Conservation (phyloP, 2,329 filamentous ascomycete genomes). For the Pseudocercospora fuligena region DNA sequence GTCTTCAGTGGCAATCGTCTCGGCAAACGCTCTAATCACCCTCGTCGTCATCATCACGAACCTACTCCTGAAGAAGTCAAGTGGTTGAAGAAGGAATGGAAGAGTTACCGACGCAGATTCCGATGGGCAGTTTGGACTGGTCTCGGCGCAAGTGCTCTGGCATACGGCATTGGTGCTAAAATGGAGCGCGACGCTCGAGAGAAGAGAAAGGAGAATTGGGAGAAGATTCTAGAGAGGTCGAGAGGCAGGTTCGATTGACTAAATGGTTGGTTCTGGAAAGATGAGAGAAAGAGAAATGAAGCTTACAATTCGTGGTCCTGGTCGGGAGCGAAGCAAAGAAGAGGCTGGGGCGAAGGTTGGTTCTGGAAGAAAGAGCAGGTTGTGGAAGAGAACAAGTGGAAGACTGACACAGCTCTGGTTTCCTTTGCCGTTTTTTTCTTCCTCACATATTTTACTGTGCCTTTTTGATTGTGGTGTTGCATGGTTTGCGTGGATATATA, state of each 20-base stretch:
- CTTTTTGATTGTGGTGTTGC: background rate
- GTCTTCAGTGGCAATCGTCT: slow-evolving; percentile 52
- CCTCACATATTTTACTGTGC: background rate
- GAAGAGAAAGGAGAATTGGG: slow-evolving; percentile 31
- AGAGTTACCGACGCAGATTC: slow-evolving; percentile 42
- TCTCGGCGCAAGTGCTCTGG: slow-evolving; percentile 59
- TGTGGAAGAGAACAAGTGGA: background rate
- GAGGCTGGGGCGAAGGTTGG: background rate
- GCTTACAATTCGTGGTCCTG: background rate
- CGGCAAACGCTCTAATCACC: slow-evolving; percentile 38
- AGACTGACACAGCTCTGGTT: background rate
- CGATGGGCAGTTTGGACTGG: slow-evolving; percentile 58
- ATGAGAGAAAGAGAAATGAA: background rate
- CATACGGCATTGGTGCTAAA: slow-evolving; percentile 64
- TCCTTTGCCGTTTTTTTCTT: background rate
- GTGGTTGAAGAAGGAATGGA: slow-evolving; percentile 20
- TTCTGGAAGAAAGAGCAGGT: background rate
- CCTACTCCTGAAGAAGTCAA: slow-evolving; percentile 15
- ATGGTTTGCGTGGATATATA: background rate
- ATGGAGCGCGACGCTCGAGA: slow-evolving; percentile 48
- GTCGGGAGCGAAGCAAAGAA: background rate
- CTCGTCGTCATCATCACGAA: slow-evolving; percentile 15
- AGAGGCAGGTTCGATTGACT: slow-evolving; percentile 12
- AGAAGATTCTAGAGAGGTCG: slow-evolving; percentile 32
- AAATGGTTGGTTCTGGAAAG: slow-evolving; percentile 5